These are phyloP conservation scores for Escovopsis sp. DNA, from an alignment of 2,329 filamentous ascomycete species.

Conservation along the genomic window DNA sequence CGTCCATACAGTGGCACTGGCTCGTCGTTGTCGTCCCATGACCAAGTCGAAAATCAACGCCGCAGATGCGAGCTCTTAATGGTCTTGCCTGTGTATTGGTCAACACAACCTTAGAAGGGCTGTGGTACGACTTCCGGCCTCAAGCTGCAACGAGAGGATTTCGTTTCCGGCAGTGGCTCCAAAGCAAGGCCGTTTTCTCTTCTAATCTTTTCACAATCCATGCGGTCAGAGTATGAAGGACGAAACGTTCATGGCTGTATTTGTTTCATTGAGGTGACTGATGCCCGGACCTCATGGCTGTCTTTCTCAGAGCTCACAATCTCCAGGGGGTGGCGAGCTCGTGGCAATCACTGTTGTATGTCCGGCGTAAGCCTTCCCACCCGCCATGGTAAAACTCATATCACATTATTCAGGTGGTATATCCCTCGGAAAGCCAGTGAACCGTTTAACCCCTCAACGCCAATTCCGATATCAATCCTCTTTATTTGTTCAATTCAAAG, in stretches of 20 bases:
- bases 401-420: constrained; percentile 23
- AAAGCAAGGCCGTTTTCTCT: not conserved
- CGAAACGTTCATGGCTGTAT: constrained; percentile 22
- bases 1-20: too few species aligned
- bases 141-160: too few species aligned
- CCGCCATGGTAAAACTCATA: constrained; percentile 16
- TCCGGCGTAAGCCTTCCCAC: constrained; percentile 6
- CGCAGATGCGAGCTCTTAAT: too few species aligned
- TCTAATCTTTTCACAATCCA: not conserved
- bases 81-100: too few species aligned
- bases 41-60: too few species aligned
- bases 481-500: constrained; percentile 11
- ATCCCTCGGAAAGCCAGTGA: constrained; percentile 19
- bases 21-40: too few species aligned
- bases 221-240: constrained; percentile 10
- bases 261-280: constrained; percentile 19
- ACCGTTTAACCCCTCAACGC: constrained; percentile 30
- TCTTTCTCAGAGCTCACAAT: constrained; percentile 4
- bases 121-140: too few species aligned
- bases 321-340: constrained; percentile 8
- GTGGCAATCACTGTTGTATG: not conserved
- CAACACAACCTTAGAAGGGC: too few species aligned
- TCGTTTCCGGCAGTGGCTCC: not conserved
- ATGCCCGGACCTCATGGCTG: constrained; percentile 3
- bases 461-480: constrained; percentile 6